A percentile compares a stretch with the other conserved stretches of the same genome.
phyloP scores from a whole-genome alignment of 2,329 filamentous ascomycete species.

The Xylaria multiplex region DNA sequence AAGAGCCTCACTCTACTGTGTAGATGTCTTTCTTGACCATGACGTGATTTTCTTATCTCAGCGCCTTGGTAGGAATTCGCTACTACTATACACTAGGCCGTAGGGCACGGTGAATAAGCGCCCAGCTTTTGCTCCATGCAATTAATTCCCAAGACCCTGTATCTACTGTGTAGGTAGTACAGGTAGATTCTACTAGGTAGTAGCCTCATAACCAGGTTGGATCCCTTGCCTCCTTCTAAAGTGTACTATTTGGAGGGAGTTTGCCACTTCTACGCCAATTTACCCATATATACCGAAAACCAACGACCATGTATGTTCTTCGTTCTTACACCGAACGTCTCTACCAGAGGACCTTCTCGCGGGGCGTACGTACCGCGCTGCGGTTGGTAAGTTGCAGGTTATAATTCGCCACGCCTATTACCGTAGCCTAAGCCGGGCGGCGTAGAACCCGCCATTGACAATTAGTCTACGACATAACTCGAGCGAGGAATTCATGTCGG shows the following conservation, averaged over 20 bases:
- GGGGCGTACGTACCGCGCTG: not conserved
- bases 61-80: not conserved
- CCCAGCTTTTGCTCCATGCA: constrained; percentile 9
- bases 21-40: constrained; percentile 5
- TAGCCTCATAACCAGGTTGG: not conserved
- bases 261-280: constrained; percentile 7
- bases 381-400: constrained; percentile 12
- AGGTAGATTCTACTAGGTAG: too few species aligned
- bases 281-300: too few species aligned
- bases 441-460: not conserved
- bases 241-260: not conserved
- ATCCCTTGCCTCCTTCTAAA: not conserved
- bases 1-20: constrained; percentile 25
- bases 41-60: constrained; percentile 15
- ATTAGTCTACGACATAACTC: not conserved
- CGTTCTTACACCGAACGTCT: too few species aligned
- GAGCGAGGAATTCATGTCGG: constrained; percentile 20
- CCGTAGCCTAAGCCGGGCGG: not conserved
- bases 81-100: too few species aligned
- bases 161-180: not conserved
- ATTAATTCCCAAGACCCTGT: not conserved
- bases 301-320: too few species aligned
- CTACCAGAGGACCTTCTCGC: not conserved
- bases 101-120: constrained; percentile 17
- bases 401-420: constrained; percentile 12